phyloP scores from a whole-genome alignment of 1,139 yeast species.

The Diutina pseudorugosa region DNA sequence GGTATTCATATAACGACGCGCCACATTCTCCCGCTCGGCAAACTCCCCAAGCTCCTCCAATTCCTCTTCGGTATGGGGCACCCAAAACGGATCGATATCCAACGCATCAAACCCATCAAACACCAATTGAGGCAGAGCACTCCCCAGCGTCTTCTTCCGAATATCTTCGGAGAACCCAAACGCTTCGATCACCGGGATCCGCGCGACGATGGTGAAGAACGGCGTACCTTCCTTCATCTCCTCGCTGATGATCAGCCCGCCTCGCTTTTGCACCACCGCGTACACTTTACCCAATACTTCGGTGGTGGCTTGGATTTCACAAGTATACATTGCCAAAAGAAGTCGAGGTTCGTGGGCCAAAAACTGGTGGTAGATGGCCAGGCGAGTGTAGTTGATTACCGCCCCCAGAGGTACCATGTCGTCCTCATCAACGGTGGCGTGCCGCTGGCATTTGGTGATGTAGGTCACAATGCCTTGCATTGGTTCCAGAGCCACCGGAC shows the following conservation, averaged over 20 bases:
- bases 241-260: constrained; percentile 77
- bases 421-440: constrained; percentile 16
- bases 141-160: constrained; percentile 87
- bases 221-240: constrained; percentile 99
- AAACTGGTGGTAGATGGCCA: constrained; percentile 57
- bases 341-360: constrained; percentile 79
- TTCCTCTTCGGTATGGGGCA: constrained; percentile 97
- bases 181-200: constrained; percentile 89
- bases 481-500: constrained; percentile 84
- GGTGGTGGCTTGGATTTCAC: constrained; percentile 91
- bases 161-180: constrained; percentile 95
- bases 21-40: constrained; percentile 88
- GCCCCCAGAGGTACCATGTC: constrained; percentile 37
- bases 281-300: constrained; percentile 94
- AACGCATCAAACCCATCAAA: constrained; percentile 81
- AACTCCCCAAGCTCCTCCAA: constrained; percentile 85
- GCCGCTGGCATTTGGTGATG: constrained; percentile 9
- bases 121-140: constrained; percentile 91
- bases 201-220: constrained; percentile 76
- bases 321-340: constrained; percentile 83
- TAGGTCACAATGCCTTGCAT: constrained; percentile 67
- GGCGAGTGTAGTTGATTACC: constrained; percentile 62
- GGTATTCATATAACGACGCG: constrained; percentile 71
- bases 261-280: constrained; percentile 82
- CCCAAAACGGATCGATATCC: constrained; percentile 97